Evolutionary conservation across 2,329 filamentous ascomycete species (phyloP).

Genomic region (Talaromyces atroroseus): DNA sequence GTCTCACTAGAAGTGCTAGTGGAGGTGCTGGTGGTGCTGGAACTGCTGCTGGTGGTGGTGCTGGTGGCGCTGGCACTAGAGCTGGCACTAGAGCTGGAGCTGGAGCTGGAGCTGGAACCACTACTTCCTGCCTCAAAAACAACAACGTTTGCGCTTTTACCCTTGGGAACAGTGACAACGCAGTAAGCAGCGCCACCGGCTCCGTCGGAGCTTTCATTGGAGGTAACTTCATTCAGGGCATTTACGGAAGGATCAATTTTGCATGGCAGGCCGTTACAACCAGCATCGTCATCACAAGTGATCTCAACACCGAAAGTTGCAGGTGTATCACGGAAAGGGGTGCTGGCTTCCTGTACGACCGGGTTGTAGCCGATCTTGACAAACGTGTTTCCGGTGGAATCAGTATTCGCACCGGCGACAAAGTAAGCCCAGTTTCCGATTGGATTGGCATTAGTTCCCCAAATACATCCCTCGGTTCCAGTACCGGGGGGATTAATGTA

Average conservation of each 20-base stretch:
- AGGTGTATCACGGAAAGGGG: constrained; percentile 50
- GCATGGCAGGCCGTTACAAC: constrained; percentile 71
- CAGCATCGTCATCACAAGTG: constrained; percentile 55
- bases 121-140: constrained; percentile 48
- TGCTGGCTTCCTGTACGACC: constrained; percentile 55
- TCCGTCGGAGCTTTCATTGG: constrained; percentile 52
- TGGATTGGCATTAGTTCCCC: constrained; percentile 59
- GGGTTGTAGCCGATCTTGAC: constrained; percentile 76
- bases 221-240: constrained; percentile 52
- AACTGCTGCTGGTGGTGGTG: constrained; percentile 19
- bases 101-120: constrained; percentile 14
- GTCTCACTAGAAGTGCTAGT: constrained; percentile 11
- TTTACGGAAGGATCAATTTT: constrained; percentile 58
- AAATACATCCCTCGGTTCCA: constrained; percentile 58
- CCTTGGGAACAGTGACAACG: constrained; percentile 67
- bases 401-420: constrained; percentile 70
- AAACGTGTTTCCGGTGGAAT: constrained; percentile 59
- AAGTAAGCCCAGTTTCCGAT: constrained; percentile 73
- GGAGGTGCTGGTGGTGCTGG: constrained; percentile 14
- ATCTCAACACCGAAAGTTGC: constrained; percentile 66
- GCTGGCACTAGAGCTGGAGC: not conserved
- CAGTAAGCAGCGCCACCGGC: constrained; percentile 68
- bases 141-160: constrained; percentile 61
- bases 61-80: constrained; percentile 13
- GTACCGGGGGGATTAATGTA: constrained; percentile 74